Conservation (phyloP, 1,284 basidiomycete genomes). For the Flammula alnicola region DNA sequence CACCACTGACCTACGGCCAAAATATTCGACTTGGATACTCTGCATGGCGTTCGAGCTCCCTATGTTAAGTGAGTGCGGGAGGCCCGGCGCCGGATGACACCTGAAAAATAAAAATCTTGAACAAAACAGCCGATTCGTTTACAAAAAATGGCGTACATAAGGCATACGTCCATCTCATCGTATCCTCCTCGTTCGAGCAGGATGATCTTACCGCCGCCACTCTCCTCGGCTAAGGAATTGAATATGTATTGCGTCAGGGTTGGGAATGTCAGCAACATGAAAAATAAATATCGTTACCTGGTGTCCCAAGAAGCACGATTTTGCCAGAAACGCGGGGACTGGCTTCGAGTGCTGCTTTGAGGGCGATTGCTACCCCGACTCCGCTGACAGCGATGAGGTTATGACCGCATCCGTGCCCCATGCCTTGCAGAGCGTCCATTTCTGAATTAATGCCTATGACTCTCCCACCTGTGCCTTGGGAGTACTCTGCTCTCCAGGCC, state of each 20-base stretch:
- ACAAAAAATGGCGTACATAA: conserved; percentile 57
- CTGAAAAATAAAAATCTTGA: conserved; percentile 37
- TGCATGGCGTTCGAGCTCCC: conserved; percentile 64
- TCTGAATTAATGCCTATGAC: conserved; percentile 74
- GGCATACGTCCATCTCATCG: conserved; percentile 75
- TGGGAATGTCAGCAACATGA: not conserved
- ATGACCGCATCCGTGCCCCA: conserved; percentile 82
- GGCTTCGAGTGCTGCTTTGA: conserved; percentile 69
- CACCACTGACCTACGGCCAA: conserved; percentile 61
- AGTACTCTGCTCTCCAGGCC: conserved; percentile 78
- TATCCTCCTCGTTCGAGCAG: conserved; percentile 78
- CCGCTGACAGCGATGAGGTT: conserved; percentile 87
- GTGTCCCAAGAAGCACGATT: conserved; percentile 83
- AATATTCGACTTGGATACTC: conserved; percentile 63
- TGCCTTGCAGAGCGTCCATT: conserved; percentile 46
- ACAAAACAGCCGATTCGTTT: not conserved
- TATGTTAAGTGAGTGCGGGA: conserved; percentile 48
- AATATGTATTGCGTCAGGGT: conserved; percentile 10
- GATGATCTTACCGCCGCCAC: conserved; percentile 77
- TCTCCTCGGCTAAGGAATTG: conserved; percentile 68
- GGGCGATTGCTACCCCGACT: conserved; percentile 74
- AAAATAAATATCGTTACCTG: conserved; percentile 50
- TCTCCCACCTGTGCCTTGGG: conserved; percentile 60
- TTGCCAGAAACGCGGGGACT: conserved; percentile 67
- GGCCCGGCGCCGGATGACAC: conserved; percentile 68